phyloP scores from a whole-genome alignment of 768 basidiomycete genomes.

The Russula olivacea region DNA sequence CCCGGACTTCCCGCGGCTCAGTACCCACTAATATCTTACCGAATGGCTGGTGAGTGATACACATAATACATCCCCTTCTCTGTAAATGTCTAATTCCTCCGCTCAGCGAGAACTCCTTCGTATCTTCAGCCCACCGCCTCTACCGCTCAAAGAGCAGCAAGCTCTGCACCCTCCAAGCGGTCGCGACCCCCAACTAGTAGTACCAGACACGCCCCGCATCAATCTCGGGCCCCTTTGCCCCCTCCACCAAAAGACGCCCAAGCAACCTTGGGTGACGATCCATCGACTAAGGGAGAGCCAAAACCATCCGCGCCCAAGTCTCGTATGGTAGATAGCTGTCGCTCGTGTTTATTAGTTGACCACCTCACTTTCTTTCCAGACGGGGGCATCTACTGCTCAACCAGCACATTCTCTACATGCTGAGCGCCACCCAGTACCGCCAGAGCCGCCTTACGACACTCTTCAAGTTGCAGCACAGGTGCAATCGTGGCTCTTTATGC shows the following conservation, averaged over 20 bases:
- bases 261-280: neutral
- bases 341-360: too few species aligned
- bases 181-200: neutral
- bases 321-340: neutral
- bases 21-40: neutral
- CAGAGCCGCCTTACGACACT: conserved; percentile 24
- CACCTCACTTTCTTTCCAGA: neutral
- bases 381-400: neutral
- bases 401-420: neutral
- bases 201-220: neutral
- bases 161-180: conserved; percentile 10
- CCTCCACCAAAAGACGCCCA: neutral
- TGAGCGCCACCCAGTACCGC: neutral
- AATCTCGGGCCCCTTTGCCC: neutral
- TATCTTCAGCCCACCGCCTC: conserved; percentile 27
- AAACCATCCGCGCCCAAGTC: neutral
- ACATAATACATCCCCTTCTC: neutral
- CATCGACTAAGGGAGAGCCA: neutral
- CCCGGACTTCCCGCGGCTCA: neutral
- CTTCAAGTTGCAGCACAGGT: conserved; percentile 47
- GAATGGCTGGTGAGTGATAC: conserved; percentile 5
- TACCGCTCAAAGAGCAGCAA: conserved; percentile 17
- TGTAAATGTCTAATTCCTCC: neutral
- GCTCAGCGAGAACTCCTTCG: conserved; percentile 24
- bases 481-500: conserved; percentile 59